Base-by-base conservation (phyloP, 495 filamentous ascomycete species). In the Penicillium subrubescens region DNA sequence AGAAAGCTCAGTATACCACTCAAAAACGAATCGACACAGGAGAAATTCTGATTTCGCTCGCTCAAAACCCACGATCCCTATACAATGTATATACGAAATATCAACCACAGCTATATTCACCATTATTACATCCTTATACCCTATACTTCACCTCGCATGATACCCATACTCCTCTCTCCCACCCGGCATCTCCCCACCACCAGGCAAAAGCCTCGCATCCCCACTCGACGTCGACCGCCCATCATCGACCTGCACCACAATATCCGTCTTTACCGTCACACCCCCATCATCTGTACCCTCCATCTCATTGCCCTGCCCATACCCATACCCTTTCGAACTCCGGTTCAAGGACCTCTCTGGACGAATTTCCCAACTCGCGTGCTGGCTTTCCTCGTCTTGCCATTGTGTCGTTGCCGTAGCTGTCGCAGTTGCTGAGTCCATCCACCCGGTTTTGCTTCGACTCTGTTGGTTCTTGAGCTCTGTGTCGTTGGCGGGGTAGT, bases 181-280 rank as follows among this genome's bases (percentile, higher is more conserved):
- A 17, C 11, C 3, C 0, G 17, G 33, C 6, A 33, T 5, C 44
- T 68, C 63, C 17, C 65, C 60, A 17, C 68, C 61, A 8, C 64
- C 55, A 2, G 72, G 63, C 8, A 71, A 54, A 17, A 73, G 53
- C 21, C 66, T 56, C 23, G 65, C 57, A 59, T 54, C 67, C 51
- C 68, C 63, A 29, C 65, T 71, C 1, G 63, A 68, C n/a, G 41
- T 65, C 25, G 70, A 70, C 21, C 56, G 58, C n/a, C 62, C 57
- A 59, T 75, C 64, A 54, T 73, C 71, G n/a, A 76, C 66, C 39
- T 75, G 63, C 15, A 76, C 72, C 11, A 69, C 59, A 53, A 76
- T 72, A 67, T 76, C 74, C 15, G 74, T 76, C 27, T 75, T 70
- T 0, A 75, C 67, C 8, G 72, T 73, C 5, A 76, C 72, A 31